Percentiles rank a stretch among this genome's conserved stretches.
Conservation (phyloP, 2,329 filamentous ascomycete genomes). For the Pezicula carpinea region DNA sequence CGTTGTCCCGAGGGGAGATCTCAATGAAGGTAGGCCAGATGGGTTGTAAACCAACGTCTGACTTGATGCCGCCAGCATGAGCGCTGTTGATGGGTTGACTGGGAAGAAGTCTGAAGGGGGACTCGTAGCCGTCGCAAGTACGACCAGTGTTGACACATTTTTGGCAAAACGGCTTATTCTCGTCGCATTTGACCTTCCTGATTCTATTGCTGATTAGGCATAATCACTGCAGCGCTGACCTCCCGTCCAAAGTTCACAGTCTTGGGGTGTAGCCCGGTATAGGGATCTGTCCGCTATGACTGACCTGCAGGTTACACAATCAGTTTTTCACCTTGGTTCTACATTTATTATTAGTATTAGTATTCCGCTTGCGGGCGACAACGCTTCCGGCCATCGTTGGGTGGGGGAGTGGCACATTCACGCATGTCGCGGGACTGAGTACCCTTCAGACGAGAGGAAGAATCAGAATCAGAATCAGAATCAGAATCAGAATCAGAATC, state of each 20-base stretch:
- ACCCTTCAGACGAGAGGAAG: slow-evolving; percentile 16
- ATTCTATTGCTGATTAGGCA: slow-evolving; percentile 38
- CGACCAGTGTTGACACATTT: slow-evolving; percentile 33
- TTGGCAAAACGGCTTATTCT: slow-evolving; percentile 21
- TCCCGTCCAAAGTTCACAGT: slow-evolving; percentile 10
- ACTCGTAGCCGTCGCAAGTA: slow-evolving; percentile 39
- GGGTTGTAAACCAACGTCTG: slow-evolving; percentile 13
- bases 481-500: no score
- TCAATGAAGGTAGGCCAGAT: slow-evolving; percentile 16
- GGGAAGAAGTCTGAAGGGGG: slow-evolving; percentile 30
- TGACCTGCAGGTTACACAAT: slow-evolving; percentile 40
- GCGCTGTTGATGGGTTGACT: slow-evolving; percentile 17
- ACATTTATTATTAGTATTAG: no score
- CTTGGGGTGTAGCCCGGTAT: slow-evolving; percentile 12
- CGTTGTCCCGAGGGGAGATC: slow-evolving; percentile 27
- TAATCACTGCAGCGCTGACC: slow-evolving; percentile 9
- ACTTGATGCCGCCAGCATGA: slow-evolving; percentile 16
- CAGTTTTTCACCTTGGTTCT: slow-evolving; percentile 37
- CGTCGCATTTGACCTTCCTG: slow-evolving; percentile 31
- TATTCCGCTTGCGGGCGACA: slow-evolving; percentile 24
- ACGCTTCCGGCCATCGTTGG: slow-evolving; percentile 20
- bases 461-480: no score
- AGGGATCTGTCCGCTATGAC: slow-evolving; percentile 18
- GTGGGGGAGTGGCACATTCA: slow-evolving; percentile 7
- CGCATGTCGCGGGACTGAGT: slow-evolving; percentile 14